Evolutionary conservation across 2,329 filamentous ascomycete species (phyloP).

Genomic region (Clarireedia homoeocarpa): DNA sequence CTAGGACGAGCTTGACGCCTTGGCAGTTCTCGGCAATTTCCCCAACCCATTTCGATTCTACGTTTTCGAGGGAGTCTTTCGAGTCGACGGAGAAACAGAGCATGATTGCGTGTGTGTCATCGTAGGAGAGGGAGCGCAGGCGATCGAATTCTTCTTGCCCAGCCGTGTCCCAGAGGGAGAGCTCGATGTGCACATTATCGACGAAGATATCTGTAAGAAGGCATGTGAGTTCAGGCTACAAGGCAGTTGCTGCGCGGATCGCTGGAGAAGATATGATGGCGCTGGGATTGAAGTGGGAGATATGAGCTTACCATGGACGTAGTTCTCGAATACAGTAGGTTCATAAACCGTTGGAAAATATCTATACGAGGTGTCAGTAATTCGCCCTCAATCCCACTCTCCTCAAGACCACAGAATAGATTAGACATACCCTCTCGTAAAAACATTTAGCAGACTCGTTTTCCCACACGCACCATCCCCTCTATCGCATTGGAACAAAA

Average conservation of each 20-base stretch:
- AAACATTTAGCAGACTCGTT: constrained; percentile 94
- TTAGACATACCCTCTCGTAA: constrained; percentile 76
- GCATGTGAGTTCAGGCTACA: background rate
- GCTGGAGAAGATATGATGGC: background rate
- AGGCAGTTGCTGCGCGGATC: background rate
- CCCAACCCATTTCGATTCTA: constrained; percentile 96
- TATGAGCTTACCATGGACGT: constrained; percentile 77
- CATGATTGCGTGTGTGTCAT: constrained; percentile 96
- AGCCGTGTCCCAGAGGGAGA: constrained; percentile 96
- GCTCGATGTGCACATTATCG: constrained; percentile 91
- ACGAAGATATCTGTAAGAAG: constrained; percentile 81
- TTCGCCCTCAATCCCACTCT: background rate
- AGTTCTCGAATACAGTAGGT: constrained; percentile 98
- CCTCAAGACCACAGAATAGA: no score
- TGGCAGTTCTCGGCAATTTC: constrained; percentile 98
- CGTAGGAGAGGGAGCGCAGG: constrained; percentile 89
- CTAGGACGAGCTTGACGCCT: constrained; percentile 87
- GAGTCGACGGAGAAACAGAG: constrained; percentile 98
- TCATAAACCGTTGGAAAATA: constrained; percentile 99
- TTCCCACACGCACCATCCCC: constrained; percentile 96
- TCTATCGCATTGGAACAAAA: constrained; percentile 38
- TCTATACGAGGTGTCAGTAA: constrained; percentile 36
- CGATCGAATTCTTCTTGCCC: constrained; percentile 99
- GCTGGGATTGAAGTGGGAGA: background rate
- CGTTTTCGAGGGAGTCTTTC: constrained; percentile 93